Conservation (phyloP, 352 stramenopile genomes). For the Thalassiosira hispida region DNA sequence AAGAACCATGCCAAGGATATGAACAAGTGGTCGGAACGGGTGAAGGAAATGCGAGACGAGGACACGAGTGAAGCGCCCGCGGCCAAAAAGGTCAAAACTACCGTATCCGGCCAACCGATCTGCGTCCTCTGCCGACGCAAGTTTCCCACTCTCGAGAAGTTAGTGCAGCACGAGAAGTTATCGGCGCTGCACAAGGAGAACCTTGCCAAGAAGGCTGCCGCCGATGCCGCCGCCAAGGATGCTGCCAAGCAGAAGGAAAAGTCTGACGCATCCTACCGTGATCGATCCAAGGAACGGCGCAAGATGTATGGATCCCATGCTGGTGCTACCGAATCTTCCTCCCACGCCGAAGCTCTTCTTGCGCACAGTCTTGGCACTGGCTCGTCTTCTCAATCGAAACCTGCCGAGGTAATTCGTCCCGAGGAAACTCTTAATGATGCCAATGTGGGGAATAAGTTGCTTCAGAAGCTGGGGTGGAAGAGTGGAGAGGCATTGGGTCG, state of each 20-base stretch:
- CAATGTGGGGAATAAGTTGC: constrained; percentile 77
- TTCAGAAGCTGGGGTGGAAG: constrained; percentile 83
- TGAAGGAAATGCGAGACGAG: constrained; percentile 46
- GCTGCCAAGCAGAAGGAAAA: constrained; percentile 8
- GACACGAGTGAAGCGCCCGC: background rate
- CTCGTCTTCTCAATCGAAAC: constrained; percentile 6
- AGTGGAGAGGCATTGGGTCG: constrained; percentile 44
- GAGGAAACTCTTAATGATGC: constrained; percentile 50
- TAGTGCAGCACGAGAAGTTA: constrained; percentile 70
- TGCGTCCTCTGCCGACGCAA: constrained; percentile 77
- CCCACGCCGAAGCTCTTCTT: constrained; percentile 44
- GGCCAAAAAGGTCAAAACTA: constrained; percentile 34
- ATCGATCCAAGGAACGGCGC: constrained; percentile 74
- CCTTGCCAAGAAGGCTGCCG: constrained; percentile 55
- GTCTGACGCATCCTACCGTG: constrained; percentile 50
- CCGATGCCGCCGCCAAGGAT: constrained; percentile 7
- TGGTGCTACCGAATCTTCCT: constrained; percentile 1
- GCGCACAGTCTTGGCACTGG: constrained; percentile 25
- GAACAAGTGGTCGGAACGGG: constrained; percentile 71
- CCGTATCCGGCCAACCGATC: constrained; percentile 69
- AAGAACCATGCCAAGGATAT: constrained; percentile 71
- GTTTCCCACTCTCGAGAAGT: constrained; percentile 73
- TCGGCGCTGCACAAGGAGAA: constrained; percentile 82
- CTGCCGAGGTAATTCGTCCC: constrained; percentile 41
- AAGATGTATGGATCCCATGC: constrained; percentile 57